Evolutionary conservation across 2,329 filamentous ascomycete genomes (phyloP), one percentile per base, ranked within the genome.

Genomic region (Penicillium brasilianum): DNA sequence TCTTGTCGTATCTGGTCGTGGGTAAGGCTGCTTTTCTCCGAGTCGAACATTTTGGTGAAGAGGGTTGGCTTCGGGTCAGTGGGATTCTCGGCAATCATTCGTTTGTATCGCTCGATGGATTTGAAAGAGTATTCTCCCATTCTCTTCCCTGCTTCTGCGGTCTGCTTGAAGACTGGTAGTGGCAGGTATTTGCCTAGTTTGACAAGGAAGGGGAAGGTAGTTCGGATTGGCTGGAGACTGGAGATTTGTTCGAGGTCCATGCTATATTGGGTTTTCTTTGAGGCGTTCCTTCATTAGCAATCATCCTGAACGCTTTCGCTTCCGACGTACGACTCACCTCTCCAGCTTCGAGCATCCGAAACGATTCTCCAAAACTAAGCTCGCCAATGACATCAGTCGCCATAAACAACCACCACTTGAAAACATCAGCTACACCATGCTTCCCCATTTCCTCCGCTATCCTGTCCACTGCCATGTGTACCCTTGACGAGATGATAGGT

Each of bases 321-420:
- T 4, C 20, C 25, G 13, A 1, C 10, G 6, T 1, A 8, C 1
- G 6, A 8, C 6, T 22, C 66, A 84, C 83, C 72, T 82, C 70
- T 16, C 82, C 83, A 4, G 70, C 69, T 57, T 87, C 83, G 4
- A 88, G 69, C 74, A 82, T 82, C 0, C 73, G 71, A 59, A 87
- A 86, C 0, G 83, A 83, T n/a, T 85, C 79, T 0, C 85, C 84
- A 69, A 87, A 87, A 1, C 75, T 80, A 6, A 87, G 69, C 54
- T 85, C 78, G 0, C 80, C 83, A 53, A 86, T 83, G 0, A 85
- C 72, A 66, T 87, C 85, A 0, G 83, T 84, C 0, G 83, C 72
- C 77, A 85, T 80, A 55, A 84, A 85, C 6, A 80, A 69, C 74
- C 78, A 83, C 84, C 84, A 87, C 58, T 85, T 85, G 59, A 79